Conservation (phyloP, 2,329 filamentous ascomycete genomes). For the Chrysoporthe cubensis region DNA sequence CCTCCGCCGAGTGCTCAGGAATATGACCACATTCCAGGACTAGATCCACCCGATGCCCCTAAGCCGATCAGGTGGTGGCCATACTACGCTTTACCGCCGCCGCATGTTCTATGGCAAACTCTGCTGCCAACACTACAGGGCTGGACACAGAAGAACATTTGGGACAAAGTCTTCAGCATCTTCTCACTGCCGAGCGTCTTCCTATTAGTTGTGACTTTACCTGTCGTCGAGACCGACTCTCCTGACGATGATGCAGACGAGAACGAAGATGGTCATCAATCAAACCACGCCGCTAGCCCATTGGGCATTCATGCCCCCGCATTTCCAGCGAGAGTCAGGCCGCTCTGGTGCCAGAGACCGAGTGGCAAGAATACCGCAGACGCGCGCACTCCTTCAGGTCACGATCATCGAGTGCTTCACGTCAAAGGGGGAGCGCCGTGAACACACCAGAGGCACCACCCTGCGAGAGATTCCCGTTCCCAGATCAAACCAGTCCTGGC, state of each 20-base stretch:
- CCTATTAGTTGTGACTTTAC: conserved; percentile 84
- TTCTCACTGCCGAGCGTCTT: conserved; percentile 91
- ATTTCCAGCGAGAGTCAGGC: conserved; percentile 41
- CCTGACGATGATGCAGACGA: conserved; percentile 53
- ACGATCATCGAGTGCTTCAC: conserved; percentile 28
- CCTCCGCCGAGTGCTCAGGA: conserved; percentile 45
- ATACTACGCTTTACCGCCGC: conserved; percentile 71
- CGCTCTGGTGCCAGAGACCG: conserved; percentile 49
- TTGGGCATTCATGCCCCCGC: conserved; percentile 40
- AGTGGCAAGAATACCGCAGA: conserved; percentile 64
- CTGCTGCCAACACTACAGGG: conserved; percentile 85
- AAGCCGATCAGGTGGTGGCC: conserved; percentile 78
- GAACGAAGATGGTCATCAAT: conserved; percentile 31
- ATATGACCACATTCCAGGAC: conserved; percentile 43
- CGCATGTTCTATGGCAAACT: conserved; percentile 70
- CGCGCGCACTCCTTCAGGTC: conserved; percentile 41
- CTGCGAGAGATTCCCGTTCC: conserved; percentile 27
- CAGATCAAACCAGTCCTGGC: conserved; percentile 7
- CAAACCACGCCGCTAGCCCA: conserved; percentile 36
- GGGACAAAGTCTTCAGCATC: conserved; percentile 80
- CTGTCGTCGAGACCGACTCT: conserved; percentile 78
- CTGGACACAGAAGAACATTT: conserved; percentile 82
- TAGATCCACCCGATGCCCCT: conserved; percentile 43
- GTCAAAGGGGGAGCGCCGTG: conserved; percentile 12
- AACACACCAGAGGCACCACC: conserved; percentile 19